Evolutionary conservation across 2,329 filamentous ascomycete genomes (phyloP), one percentile per base, ranked within the genome.

Genomic region (Nothophoma quercina): DNA sequence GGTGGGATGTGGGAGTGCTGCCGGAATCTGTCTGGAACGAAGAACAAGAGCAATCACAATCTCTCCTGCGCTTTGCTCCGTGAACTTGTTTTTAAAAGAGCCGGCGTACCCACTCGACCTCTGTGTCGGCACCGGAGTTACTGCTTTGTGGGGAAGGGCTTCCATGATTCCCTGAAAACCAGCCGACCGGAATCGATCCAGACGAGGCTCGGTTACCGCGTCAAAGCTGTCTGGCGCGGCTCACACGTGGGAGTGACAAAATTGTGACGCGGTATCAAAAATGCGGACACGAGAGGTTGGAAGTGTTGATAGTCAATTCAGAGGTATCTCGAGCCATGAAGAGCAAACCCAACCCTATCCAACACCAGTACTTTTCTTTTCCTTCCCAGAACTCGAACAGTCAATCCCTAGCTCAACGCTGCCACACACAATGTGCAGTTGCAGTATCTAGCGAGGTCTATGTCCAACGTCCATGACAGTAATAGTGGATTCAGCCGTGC

Each of bases 261-360:
- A 47, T 26, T 26, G 34, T 39, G 44, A 47, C 44, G 34, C 34
- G 39, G 26, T 12, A 16, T 23, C 19, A 29, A 30, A 38, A 38
- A 18, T 38, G 25, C 13, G 33, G 43, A 18, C 16, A 41, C 18
- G 28, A 79, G 79, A 25, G 22, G 28, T 15, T 16, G 23, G 10
- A 26, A 50, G 23, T 26, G 32, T 51, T 44, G 28, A 44, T 28
- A 28, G 28, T 51, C 26, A 38, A 51, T 51, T 51, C 22, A 52
- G 12, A 52, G 35, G 42, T 52, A 52, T 51, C 48, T 45, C 33
- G 33, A 19, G 30, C 48, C 40, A 6, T 40, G 28, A 36, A 21
- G 16, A 41, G 29, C 15, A 35, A 36, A 46, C 19, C 39, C 29
- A 43, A 19, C 30, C 38, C 28, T 45, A 29, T 34, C 21, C 23